phyloP scores from a whole-genome alignment of 2,329 filamentous ascomycete species.

The Ceratocystiopsis brevicomis region DNA sequence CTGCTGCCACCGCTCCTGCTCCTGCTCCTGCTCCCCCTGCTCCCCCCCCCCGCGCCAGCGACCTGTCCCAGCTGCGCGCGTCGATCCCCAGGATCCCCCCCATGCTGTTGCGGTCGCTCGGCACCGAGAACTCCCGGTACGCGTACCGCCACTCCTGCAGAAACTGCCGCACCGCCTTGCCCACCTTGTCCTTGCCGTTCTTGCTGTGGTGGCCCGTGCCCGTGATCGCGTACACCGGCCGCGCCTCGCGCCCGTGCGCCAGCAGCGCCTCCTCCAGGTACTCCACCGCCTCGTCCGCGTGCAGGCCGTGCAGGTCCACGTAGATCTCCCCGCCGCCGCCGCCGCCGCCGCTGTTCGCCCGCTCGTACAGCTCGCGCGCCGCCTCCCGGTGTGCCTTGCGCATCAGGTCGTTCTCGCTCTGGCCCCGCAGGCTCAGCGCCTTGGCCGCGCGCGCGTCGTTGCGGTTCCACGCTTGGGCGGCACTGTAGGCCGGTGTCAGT shows the following conservation, averaged over 20 bases:
- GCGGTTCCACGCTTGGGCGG: conserved; percentile 94
- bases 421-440: conserved; percentile 78
- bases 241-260: conserved; percentile 54
- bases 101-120: conserved; percentile 68
- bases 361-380: conserved; percentile 77
- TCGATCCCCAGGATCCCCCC: conserved; percentile 60
- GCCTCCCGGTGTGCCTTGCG: conserved; percentile 90
- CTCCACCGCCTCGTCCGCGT: conserved; percentile 88
- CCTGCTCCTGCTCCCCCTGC: background rate
- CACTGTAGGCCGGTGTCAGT: conserved; percentile 34
- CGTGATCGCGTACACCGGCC: conserved; percentile 85
- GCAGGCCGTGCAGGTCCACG: conserved; percentile 93
- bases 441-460: conserved; percentile 94
- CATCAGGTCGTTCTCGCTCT: conserved; percentile 95
- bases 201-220: conserved; percentile 95
- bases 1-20: background rate
- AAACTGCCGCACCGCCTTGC: conserved; percentile 78
- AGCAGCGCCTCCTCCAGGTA: conserved; percentile 78
- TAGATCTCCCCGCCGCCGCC: conserved; percentile 53
- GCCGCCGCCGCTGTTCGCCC: conserved; percentile 49
- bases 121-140: conserved; percentile 89
- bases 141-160: conserved; percentile 91
- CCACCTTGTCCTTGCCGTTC: conserved; percentile 96
- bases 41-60: conserved; percentile 21
- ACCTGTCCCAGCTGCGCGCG: conserved; percentile 47